These are phyloP conservation scores for Pisolithus tinctorius DNA, from an alignment of 768 basidiomycete genomes.

Conservation along the genomic window DNA sequence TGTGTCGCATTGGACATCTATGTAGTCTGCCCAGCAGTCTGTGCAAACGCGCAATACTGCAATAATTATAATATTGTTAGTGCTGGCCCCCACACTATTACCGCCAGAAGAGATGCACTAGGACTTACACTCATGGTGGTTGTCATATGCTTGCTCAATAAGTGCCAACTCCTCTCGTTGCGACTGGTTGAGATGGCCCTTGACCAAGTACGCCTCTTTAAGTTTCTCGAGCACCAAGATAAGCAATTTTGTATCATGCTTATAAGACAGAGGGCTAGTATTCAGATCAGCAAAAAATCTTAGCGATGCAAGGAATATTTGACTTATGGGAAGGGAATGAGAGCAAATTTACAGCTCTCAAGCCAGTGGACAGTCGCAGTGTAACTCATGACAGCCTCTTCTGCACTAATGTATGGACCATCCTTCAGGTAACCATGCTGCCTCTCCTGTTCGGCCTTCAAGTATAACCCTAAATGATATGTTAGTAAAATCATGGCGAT, in stretches of 20 bases:
- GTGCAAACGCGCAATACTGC: too few species aligned
- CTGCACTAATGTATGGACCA: too few species aligned
- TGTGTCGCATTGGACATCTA: too few species aligned
- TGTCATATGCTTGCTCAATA: slow-evolving; percentile 99
- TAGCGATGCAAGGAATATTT: not conserved
- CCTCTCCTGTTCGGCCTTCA: slow-evolving; percentile 98
- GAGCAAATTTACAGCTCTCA: slow-evolving; percentile 95
- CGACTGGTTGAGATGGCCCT: slow-evolving; percentile 95
- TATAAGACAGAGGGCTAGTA: too few species aligned
- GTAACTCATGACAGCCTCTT: slow-evolving; percentile 98
- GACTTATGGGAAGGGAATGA: slow-evolving; percentile 93
- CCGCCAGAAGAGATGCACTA: too few species aligned
- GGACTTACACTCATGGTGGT: slow-evolving; percentile 88
- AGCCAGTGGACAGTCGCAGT: slow-evolving; percentile 99
- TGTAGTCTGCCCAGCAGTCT: too few species aligned
- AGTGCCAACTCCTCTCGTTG: slow-evolving; percentile 97
- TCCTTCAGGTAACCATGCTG: slow-evolving; percentile 99
- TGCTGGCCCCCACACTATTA: too few species aligned
- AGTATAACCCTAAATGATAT: slow-evolving; percentile 60
- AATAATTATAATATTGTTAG: too few species aligned
- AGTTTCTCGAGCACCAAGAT: slow-evolving; percentile 96
- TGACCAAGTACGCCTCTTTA: slow-evolving; percentile 98
- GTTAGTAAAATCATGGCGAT: slow-evolving; percentile 3
- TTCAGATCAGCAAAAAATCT: slow-evolving; percentile 1
- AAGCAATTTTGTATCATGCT: slow-evolving; percentile 95